Evolutionary conservation across 1,284 basidiomycete species (phyloP), one percentile per base, ranked within the genome.

Genomic region (Puccinia polysora): DNA sequence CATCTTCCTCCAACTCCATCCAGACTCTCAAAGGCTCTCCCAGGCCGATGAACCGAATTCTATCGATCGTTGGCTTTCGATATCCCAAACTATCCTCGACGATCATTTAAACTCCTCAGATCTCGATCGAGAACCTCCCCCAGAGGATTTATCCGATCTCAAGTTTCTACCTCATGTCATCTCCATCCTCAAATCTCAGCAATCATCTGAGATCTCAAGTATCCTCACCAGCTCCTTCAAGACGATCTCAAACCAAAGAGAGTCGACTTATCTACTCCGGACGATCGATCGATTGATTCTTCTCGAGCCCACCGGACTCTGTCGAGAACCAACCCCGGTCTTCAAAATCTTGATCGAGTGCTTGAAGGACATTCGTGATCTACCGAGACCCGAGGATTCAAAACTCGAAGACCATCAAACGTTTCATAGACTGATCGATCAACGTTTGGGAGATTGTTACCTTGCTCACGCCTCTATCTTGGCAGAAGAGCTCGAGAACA

Each of bases 251-350:
- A 58, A 18, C 30, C 56, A 38, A 58, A 38, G 40, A 38, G 34
- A 58, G n/a, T 58, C 56, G 6, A 18, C 32, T 28, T 63, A 63
- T 47, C 28, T 63, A 5, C 59, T 63, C 23, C 59, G 59, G 18
- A 63, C 59, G 2, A 63, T 63, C 43, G 59, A 63, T 43, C 59
- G 59, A 7, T 43, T 63, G n/a, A 49, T 47, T n/a, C 59, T 63
- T 30, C 43, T 63, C 40, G 47, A 63, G 43, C 47, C 40, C 25
- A 43, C 40, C 10, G n/a, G 25, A 5, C 10, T 63, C 59, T 63
- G 38, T 7, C 59, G 47, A 63, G 59, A 63, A 15, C 59, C 59
- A 14, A 63, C 59, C 1, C 59, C 59, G 15, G 32, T 63, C 38
- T 63, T 63, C 59, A 63, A 28, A 28, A 63, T 43, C 45, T 18